Base-by-base conservation (phyloP, 78 protist genomes). In the Thecamonas trahens region DNA sequence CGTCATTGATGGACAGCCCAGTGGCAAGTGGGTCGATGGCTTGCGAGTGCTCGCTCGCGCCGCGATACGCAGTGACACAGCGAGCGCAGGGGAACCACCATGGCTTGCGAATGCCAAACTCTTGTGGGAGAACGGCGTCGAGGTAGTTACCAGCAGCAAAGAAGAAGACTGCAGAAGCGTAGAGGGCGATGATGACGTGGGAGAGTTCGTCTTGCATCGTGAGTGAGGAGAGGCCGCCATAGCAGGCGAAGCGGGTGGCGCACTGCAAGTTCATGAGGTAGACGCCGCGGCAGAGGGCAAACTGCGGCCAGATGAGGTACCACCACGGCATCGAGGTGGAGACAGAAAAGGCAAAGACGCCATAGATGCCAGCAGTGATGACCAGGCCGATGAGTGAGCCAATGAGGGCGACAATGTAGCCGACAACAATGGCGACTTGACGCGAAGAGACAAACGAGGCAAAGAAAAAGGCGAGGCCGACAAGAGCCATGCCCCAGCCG, bases 71-170 rank as follows among this genome's bases (percentile, higher is more conserved):
- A 7, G 44, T 3, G 44, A 39, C 44, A 7, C 44, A 39, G 18
- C 44, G 44, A 3, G 18, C 44, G 7, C 44, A 39, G 44, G 7
- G 44, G 18, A 7, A 9, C 34, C 22, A 4, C 86, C 63, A 63
- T 61, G 61, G n/a, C n/a, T n/a, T n/a, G n/a, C n/a, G n/a, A n/a
- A n/a, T n/a, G n/a, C n/a, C n/a, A n/a, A n/a, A n/a, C n/a, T n/a
- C n/a, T n/a, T n/a, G n/a, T n/a, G 86, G 78, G 35, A 63, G 52
- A 15, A 72, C 86, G 45, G 67, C 72, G 39, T 81, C 88, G n/a
- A 75, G 39, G 53, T 83, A 83, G 1, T 76, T n/a, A 20, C 79
- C 77, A 26, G 65, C 31, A 7, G 76, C 1, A 29, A 77, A 37
- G 69, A 47, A 75, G 34, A 67, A 45, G 0, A 83, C 7, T 14